Evolutionary conservation across 495 filamentous ascomycete species (phyloP), one percentile per base, ranked within the genome.

Genomic region (Podospora pseudoanserina): DNA sequence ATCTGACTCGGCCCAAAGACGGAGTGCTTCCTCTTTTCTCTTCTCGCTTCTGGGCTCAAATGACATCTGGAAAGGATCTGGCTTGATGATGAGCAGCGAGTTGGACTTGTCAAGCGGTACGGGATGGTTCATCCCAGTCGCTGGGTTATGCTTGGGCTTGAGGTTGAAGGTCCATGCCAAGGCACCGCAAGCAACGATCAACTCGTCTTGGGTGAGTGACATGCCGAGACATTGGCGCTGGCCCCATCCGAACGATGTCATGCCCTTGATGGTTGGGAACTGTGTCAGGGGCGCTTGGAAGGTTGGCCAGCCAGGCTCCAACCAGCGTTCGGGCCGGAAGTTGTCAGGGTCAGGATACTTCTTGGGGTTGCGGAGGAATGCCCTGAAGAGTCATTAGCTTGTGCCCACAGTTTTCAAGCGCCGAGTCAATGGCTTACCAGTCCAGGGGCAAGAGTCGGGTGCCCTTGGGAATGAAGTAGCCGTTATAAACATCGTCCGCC

Each of bases 171-270:
- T 82, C 81, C 57, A 85, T 69, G 56, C 82, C 59, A 71, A 73
- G 70, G 57, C 85, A 11, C 77, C 79, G 81, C 65, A 89, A 26
- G 63, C 82, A 76, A 69, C 78, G 71, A 81, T 70, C 7, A 81
- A 69, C 68, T 81, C 79, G 60, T 81, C 79, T 63, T 89, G 86
- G 79, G 73, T 75, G 0, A 75, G 63, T 0, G 65, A 75, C 26
- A 85, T 83, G 2, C 87, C 88, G 0, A 86, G 78, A 62, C 88
- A 91, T 32, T 87, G 81, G 0, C 88, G 80, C 15, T 88, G 84
- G 0, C 88, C 88, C 71, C 83, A 87, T 7, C 88, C 88, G 69
- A 89, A 90, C 3, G 78, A 80, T 0, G 80, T 73, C 75, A 82
- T 72, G 49, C 78, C 78, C 62, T 77, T 80, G 79, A 77, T 82